Evolutionary conservation across 2,329 filamentous ascomycete species (phyloP).

Genomic region (Cercospora brassicicola): DNA sequence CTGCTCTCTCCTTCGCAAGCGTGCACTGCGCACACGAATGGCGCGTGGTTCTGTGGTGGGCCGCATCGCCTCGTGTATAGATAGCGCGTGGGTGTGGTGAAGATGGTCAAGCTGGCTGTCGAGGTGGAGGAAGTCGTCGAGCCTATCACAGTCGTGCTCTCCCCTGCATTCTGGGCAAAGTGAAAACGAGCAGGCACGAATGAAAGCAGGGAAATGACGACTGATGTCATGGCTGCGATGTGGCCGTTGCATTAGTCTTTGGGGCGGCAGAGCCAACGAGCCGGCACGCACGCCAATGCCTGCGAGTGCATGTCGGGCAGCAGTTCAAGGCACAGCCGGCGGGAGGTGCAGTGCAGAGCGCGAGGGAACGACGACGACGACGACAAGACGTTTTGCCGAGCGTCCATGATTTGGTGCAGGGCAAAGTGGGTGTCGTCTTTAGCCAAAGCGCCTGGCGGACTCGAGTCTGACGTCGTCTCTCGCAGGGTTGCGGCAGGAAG

Average conservation of each 20-base stretch:
- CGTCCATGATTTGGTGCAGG: background rate
- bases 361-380: background rate
- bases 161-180: background rate
- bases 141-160: background rate
- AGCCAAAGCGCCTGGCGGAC: background rate
- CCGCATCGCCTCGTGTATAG: background rate
- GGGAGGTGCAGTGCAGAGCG: background rate
- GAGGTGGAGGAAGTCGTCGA: background rate
- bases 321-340: background rate
- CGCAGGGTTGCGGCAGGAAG: background rate
- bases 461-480: background rate
- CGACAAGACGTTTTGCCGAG: background rate
- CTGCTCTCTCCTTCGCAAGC: background rate
- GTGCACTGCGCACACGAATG: background rate
- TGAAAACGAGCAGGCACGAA: background rate
- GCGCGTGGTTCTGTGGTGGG: background rate
- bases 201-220: background rate
- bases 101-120: background rate
- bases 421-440: background rate
- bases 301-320: background rate
- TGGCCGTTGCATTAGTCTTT: background rate
- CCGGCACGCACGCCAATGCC: background rate
- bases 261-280: background rate
- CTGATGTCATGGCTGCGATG: background rate
- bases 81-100: background rate